Evolutionary conservation across 192 early-diverging fungal genomes (phyloP).

Genomic region (Entomortierella parvispora): DNA sequence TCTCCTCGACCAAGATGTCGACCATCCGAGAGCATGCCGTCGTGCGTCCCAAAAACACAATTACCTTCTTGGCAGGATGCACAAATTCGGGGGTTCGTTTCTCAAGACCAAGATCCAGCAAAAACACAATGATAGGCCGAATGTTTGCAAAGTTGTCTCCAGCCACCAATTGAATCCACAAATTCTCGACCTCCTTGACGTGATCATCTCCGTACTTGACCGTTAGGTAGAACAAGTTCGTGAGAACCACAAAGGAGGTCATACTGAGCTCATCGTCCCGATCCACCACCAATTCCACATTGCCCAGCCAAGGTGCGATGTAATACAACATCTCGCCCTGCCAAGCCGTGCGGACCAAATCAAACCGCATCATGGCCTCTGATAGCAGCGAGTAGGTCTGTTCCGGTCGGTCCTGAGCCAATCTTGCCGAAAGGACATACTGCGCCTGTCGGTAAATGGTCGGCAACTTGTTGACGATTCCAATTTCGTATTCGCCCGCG

Average conservation of each 20-base stretch:
- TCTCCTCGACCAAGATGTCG: constrained; percentile 69
- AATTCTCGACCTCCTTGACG: constrained; percentile 76
- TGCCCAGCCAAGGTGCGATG: constrained; percentile 85
- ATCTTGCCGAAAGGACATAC: constrained; percentile 68
- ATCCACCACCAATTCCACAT: constrained; percentile 69
- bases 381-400: constrained; percentile 77
- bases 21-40: constrained; percentile 65
- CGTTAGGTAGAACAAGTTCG: constrained; percentile 85
- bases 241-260: constrained; percentile 69
- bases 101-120: constrained; percentile 77
- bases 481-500: constrained; percentile 73
- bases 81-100: constrained; percentile 85
- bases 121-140: constrained; percentile 72
- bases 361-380: constrained; percentile 79
- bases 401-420: constrained; percentile 70
- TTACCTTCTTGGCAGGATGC: constrained; percentile 79
- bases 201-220: constrained; percentile 83
- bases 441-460: constrained; percentile 86
- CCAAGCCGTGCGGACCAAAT: constrained; percentile 63
- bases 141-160: constrained; percentile 67
- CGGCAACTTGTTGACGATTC: constrained; percentile 75
- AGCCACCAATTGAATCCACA: constrained; percentile 80
- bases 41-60: constrained; percentile 78
- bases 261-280: constrained; percentile 56
- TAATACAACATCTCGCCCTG: constrained; percentile 78